Conservation (phyloP, 2,329 filamentous ascomycete genomes). For the Scytalidium sp. region DNA sequence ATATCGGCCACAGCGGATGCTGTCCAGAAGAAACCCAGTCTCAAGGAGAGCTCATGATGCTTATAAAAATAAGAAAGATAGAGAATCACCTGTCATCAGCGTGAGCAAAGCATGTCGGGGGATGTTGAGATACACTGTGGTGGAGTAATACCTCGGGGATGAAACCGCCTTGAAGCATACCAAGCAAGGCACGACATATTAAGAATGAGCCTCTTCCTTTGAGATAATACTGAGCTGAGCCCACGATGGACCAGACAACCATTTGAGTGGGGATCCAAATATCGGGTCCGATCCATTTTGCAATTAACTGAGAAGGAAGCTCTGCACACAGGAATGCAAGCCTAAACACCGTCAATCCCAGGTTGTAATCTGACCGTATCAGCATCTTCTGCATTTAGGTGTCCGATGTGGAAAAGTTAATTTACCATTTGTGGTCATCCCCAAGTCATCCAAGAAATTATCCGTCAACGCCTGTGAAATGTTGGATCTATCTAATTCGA, state of each 20-base stretch:
- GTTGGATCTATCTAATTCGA: slow-evolving; percentile 60
- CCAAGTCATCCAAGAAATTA: slow-evolving; percentile 55
- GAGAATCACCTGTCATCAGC: slow-evolving; percentile 18
- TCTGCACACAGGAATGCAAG: slow-evolving; percentile 37
- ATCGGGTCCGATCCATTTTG: slow-evolving; percentile 48
- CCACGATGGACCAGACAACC: slow-evolving; percentile 52
- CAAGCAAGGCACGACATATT: slow-evolving; percentile 17
- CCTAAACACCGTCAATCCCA: slow-evolving; percentile 40
- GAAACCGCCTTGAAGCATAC: slow-evolving; percentile 24
- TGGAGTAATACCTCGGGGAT: slow-evolving; percentile 42
- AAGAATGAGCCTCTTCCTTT: slow-evolving; percentile 31
- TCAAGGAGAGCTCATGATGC: slow-evolving; percentile 19
- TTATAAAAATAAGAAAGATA: slow-evolving; percentile 26
- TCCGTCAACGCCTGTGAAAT: slow-evolving; percentile 57
- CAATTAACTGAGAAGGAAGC: slow-evolving; percentile 49
- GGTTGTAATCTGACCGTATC: slow-evolving; percentile 38
- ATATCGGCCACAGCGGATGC: slow-evolving; percentile 18
- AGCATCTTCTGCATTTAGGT: not conserved
- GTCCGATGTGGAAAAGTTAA: too few species aligned
- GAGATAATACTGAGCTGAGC: slow-evolving; percentile 43
- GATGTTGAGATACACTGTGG: slow-evolving; percentile 17
- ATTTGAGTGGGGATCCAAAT: slow-evolving; percentile 49
- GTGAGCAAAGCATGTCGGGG: slow-evolving; percentile 44
- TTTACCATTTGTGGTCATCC: slow-evolving; percentile 41
- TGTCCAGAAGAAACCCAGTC: slow-evolving; percentile 23